Evolutionary conservation across 345 rosid species (phyloP).

Genomic region (Gossypium thurberi): DNA sequence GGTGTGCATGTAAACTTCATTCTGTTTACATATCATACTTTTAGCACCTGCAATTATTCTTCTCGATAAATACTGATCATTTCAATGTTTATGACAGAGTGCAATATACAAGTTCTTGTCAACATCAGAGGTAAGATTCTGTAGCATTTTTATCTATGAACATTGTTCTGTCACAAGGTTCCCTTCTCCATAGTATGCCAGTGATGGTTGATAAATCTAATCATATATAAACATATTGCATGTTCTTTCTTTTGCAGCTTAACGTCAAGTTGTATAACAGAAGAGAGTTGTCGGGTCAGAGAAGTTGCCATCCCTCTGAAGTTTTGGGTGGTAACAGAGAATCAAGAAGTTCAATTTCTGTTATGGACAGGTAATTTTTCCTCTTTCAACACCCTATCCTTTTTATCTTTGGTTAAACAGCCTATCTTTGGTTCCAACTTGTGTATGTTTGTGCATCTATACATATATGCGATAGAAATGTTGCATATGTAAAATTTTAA

Average conservation of each 20-base stretch:
- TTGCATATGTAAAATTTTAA: too few relatives aligned
- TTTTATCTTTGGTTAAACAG: neutral
- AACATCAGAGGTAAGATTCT: constrained; percentile 48
- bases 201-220: neutral
- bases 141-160: neutral
- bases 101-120: constrained; percentile 71
- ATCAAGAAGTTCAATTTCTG: constrained; percentile 19
- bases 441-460: neutral
- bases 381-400: neutral
- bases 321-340: constrained; percentile 41
- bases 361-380: constrained; percentile 36
- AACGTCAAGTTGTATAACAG: constrained; percentile 49
- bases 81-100: constrained; percentile 44
- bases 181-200: neutral
- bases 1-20: constrained; percentile 27
- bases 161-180: neutral
- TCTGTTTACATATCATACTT: neutral
- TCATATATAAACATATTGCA: neutral
- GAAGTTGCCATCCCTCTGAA: constrained; percentile 52
- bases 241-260: constrained; percentile 41
- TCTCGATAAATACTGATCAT: neutral
- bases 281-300: constrained; percentile 72
- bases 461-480: neutral
- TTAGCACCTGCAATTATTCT: constrained; percentile 1
- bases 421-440: neutral